These are phyloP conservation scores for Penicillium sp. DNA, from an alignment of 2,329 filamentous ascomycete species.

Conservation along the genomic window DNA sequence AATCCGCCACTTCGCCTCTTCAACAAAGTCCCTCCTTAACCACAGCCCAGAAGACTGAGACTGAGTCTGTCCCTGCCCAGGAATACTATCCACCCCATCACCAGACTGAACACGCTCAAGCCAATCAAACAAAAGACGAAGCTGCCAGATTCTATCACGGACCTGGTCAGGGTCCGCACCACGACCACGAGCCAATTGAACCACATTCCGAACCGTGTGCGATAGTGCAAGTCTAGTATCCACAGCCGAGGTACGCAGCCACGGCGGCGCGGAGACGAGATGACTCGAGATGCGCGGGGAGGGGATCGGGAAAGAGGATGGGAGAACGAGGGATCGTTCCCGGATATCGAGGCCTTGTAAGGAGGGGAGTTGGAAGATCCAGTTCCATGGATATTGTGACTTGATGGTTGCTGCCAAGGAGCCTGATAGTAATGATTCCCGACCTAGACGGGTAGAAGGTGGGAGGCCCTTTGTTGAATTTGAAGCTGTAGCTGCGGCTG, in stretches of 20 bases:
- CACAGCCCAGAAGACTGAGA: constrained; percentile 36
- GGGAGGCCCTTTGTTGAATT: constrained; percentile 31
- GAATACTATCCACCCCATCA: constrained; percentile 9
- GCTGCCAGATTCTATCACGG: constrained; percentile 63
- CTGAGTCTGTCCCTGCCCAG: constrained; percentile 2
- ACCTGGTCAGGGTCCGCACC: constrained; percentile 49
- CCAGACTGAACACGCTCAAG: constrained; percentile 51
- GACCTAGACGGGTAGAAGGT: constrained; percentile 27
- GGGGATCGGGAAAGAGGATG: constrained; percentile 42
- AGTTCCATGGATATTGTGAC: constrained; percentile 63
- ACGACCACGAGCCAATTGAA: constrained; percentile 36
- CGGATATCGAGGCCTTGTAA: constrained; percentile 63
- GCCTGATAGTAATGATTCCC: constrained; percentile 27
- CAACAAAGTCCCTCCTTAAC: constrained; percentile 44
- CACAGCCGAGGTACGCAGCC: constrained; percentile 64
- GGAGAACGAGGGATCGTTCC: constrained; percentile 68
- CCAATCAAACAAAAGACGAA: constrained; percentile 69
- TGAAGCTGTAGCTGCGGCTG: constrained; percentile 27
- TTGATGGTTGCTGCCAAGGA: constrained; percentile 31
- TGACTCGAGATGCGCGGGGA: constrained; percentile 36
- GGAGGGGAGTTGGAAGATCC: constrained; percentile 70
- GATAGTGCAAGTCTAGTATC: constrained; percentile 74
- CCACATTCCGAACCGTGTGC: constrained; percentile 43
- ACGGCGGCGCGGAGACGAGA: constrained; percentile 52
- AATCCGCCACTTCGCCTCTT: constrained; percentile 47